These are phyloP conservation scores for Solanum habrochaites DNA, from an alignment of 257 asterid genomes.

Conservation along the genomic window DNA sequence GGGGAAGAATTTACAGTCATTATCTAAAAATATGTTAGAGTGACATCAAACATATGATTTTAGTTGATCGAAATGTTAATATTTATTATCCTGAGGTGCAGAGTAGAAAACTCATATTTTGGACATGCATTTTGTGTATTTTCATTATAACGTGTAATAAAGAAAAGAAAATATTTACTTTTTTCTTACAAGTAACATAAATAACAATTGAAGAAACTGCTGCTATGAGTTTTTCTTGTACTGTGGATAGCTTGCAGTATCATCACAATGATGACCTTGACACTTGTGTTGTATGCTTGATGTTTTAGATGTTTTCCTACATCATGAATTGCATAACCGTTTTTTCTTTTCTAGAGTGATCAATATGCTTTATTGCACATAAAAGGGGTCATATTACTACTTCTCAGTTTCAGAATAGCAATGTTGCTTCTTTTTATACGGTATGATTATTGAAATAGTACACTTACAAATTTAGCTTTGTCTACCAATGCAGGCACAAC, in stretches of 20 bases:
- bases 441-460: background rate
- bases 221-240: background rate
- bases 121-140: background rate
- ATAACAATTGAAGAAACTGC: background rate
- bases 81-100: background rate
- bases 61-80: background rate
- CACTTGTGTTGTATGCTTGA: background rate
- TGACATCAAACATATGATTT: background rate
- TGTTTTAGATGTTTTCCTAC: background rate
- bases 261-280: background rate
- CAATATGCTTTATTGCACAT: background rate
- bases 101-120: background rate
- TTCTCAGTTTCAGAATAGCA: background rate
- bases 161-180: background rate
- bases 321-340: background rate
- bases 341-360: background rate
- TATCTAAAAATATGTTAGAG: background rate
- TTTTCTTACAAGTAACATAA: background rate
- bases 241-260: background rate
- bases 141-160: background rate
- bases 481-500: slow-evolving; percentile 46
- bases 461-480: slow-evolving; percentile 1
- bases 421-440: background rate
- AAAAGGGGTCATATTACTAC: background rate
- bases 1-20: background rate